Percentiles rank a stretch among this genome's conserved stretches.
phyloP scores from a whole-genome alignment of 2,329 filamentous ascomycete genomes.

The Aspergillus hiratsukae region DNA sequence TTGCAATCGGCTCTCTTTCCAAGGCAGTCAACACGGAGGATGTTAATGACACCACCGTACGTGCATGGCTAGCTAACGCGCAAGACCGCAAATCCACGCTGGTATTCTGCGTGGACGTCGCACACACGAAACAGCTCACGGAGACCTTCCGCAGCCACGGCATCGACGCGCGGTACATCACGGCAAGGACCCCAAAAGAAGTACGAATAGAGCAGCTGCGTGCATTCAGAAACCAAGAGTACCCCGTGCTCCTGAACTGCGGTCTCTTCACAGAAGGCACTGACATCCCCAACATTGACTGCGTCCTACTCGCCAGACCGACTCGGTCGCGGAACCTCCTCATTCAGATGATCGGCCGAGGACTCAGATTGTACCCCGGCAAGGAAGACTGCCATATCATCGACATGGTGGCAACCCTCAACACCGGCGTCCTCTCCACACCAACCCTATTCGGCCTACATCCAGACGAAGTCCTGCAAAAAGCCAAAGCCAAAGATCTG shows the following conservation, averaged over 20 bases:
- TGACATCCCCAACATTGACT: constrained; percentile 96
- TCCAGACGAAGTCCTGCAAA: constrained; percentile 68
- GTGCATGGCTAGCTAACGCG: constrained; percentile 79
- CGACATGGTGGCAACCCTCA: constrained; percentile 86
- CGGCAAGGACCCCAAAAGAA: constrained; percentile 68
- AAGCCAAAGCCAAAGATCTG: constrained; percentile 62
- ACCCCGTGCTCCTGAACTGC: constrained; percentile 87
- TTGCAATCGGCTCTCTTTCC: constrained; percentile 72
- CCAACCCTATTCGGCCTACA: constrained; percentile 92
- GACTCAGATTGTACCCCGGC: constrained; percentile 73
- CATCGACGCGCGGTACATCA: constrained; percentile 82
- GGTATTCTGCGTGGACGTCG: constrained; percentile 89
- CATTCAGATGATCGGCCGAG: constrained; percentile 95
- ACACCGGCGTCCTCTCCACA: constrained; percentile 79
- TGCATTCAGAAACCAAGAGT: constrained; percentile 70
- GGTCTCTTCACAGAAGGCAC: constrained; percentile 97
- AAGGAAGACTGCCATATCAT: constrained; percentile 93
- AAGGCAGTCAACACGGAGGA: constrained; percentile 74
- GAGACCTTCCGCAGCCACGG: constrained; percentile 70
- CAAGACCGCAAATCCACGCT: constrained; percentile 73
- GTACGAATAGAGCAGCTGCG: constrained; percentile 67
- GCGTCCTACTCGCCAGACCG: constrained; percentile 78
- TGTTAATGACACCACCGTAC: constrained; percentile 78
- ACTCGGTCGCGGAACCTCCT: constrained; percentile 90
- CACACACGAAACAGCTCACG: constrained; percentile 72